Conservation (phyloP, 257 asterid species). For the Primulina huaijiensis region DNA sequence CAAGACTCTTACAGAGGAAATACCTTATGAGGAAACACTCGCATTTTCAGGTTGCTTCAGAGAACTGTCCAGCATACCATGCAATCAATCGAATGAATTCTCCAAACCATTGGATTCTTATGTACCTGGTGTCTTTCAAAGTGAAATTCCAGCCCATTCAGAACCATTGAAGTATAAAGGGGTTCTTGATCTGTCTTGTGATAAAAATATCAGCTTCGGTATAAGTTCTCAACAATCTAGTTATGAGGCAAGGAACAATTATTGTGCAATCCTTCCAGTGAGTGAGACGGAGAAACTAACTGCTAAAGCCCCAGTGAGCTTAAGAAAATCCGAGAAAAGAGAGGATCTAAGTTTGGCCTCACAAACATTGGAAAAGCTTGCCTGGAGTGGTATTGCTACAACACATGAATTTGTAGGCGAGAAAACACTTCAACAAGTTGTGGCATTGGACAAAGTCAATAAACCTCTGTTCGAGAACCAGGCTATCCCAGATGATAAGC, state of each 20-base stretch:
- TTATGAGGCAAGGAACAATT: constrained; percentile 36
- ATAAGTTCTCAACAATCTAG: constrained; percentile 31
- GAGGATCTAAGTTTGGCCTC: constrained; percentile 17
- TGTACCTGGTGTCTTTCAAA: constrained; percentile 30
- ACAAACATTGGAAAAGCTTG: constrained; percentile 35
- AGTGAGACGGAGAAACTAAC: constrained; percentile 17
- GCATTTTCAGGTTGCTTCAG: constrained; percentile 24
- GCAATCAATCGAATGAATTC: constrained; percentile 13
- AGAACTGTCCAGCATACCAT: constrained; percentile 11
- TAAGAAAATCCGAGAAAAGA: constrained; percentile 33
- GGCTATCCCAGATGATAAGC: constrained; percentile 23
- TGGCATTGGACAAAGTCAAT: constrained; percentile 4
- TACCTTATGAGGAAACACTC: constrained; percentile 29
- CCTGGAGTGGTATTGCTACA: constrained; percentile 19
- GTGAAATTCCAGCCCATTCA: constrained; percentile 23
- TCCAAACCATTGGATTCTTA: constrained; percentile 8
- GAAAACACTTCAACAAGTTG: constrained; percentile 11
- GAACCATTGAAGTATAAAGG: constrained; percentile 25
- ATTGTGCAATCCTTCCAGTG: constrained; percentile 23
- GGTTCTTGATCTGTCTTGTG: constrained; percentile 24
- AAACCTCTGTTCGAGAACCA: constrained; percentile 12
- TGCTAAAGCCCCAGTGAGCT: constrained; percentile 5
- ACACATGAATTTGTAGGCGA: background rate
- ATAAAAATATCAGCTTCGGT: constrained; percentile 25
- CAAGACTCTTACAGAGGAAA: constrained; percentile 41